Evolutionary conservation across 345 rosid genomes (phyloP).

Genomic region (Citrus sp.): DNA sequence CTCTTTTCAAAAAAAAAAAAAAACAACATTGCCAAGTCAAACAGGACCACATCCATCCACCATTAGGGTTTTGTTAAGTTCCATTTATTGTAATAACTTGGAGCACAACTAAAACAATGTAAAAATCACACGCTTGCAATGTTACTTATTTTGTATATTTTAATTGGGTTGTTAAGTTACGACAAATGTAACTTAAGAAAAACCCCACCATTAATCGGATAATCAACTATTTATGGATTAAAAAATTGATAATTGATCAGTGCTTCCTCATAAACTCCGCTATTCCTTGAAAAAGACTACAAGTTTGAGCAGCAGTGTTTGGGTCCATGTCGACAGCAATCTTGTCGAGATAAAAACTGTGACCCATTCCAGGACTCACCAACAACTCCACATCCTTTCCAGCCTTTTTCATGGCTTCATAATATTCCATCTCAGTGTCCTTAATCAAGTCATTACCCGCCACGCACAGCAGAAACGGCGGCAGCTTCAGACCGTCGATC

Average conservation of each 20-base stretch:
- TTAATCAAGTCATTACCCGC: constrained; percentile 47
- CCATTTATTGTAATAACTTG: too few relatives aligned
- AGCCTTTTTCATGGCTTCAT: constrained; percentile 47
- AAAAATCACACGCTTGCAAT: too few relatives aligned
- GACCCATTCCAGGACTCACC: constrained; percentile 50
- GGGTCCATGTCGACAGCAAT: constrained; percentile 49
- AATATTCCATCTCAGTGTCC: constrained; percentile 61
- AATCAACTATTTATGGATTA: too few relatives aligned
- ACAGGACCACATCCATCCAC: too few relatives aligned
- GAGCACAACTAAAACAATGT: too few relatives aligned
- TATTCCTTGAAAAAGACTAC: constrained; percentile 33
- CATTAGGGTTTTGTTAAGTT: too few relatives aligned
- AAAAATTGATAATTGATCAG: background rate
- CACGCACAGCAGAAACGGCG: constrained; percentile 47
- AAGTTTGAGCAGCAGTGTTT: constrained; percentile 31
- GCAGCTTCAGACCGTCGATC: constrained; percentile 34
- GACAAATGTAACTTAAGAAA: too few relatives aligned
- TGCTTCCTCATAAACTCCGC: constrained; percentile 25
- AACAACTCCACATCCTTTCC: constrained; percentile 44
- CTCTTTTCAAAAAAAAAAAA: too few relatives aligned
- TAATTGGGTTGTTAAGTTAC: too few relatives aligned
- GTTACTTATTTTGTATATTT: too few relatives aligned
- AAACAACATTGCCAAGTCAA: too few relatives aligned
- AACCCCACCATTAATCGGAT: too few relatives aligned
- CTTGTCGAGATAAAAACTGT: constrained; percentile 55